Base-by-base conservation (phyloP, 148 eudicot genomes). In the Cornus florida region DNA sequence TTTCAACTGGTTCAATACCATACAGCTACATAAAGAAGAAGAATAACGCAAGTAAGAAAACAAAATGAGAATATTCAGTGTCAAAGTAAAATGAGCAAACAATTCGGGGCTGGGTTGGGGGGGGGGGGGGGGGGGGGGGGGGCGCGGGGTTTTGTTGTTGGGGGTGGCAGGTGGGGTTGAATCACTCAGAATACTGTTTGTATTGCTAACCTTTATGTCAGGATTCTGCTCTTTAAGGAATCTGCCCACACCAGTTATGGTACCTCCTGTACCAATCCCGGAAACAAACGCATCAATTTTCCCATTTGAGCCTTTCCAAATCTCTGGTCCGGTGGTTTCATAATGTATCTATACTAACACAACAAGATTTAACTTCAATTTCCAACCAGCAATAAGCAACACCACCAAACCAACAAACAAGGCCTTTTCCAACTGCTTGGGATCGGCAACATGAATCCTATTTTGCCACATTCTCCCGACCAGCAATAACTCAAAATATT, bases 261-360 rank as follows among this genome's bases (percentile, higher is more conserved):
- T 94, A 46, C 98, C 98, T 28, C 97, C 94, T 38, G 97, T 92
- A 56, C 98, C 97, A 32, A 94, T 89, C 70, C 98, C 97, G 74
- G 97, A 89, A 60, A 94, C 90, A 79, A 94, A 75, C 20, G 88
- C 90, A 79, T 92, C 94, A 39, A 92, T 76, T 77, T 91, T 94
- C 57, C 91, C 97, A 65, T 84, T 85, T 41, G 97, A 83, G 64
- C 89, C 94, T 76, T 82, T 88, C 98, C 98, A 94, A 39, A 94
- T 83, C 79, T 94, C 98, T 1, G 96, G 98, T 33, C 98, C 98
- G 68, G 96, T 94, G 17, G 98, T 92, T 85, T 94, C 88, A 83
- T 90, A 92, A 81, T 94, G 98, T 53, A 91, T 74, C 97, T 92
- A 71, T 62, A 80, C 14, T 65, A 32, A 53, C 64, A 6, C 48